Evolutionary conservation across 1,139 yeast species (phyloP), one percentile per base, ranked within the genome.

Genomic region (Hansenula lynferdii): DNA sequence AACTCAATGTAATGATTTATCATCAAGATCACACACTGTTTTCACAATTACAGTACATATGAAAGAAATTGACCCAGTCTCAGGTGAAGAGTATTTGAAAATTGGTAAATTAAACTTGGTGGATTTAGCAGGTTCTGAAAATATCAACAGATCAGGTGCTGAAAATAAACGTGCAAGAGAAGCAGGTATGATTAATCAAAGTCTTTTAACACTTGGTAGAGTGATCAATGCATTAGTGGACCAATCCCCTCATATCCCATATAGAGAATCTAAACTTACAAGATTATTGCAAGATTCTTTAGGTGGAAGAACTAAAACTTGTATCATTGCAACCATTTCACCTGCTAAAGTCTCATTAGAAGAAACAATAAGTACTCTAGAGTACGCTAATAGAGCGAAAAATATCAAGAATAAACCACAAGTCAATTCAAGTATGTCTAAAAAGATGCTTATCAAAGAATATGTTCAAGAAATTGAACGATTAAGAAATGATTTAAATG

Each of bases 61-160:
- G 59, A 61, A 62, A 44, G 65, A 64, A 39, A 49, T 56, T 15
- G 68, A 72, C 37, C 65, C 66, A 5, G 47, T 53, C 2, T 56
- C 64, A 17, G 62, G 67, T 17, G 66, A 61, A 31, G 68, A 67
- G 36, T 70, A 67, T 35, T 58, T 72, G 36, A 66, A 64, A 47
- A 64, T 64, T 18, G 83, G 87, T 5, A 84, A 81, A 48, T 70
- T 89, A 56, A 85, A 86, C 54, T 65, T 89, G 29, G 95, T 87
- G 3, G 96, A 89, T 63, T 68, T 89, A 45, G 97, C 97, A 0
- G 96, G 97, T 0, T 83, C 94, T 14, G 95, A 84, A 55, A 85
- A 86, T 52, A 80, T 87, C 36, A 76, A 70, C 43, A 67, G 86
- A 42, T 83, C 95, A 0, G 96, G 96, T 1, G 92, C 95, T 0